Evolutionary conservation across 2,329 filamentous ascomycete genomes (phyloP), one percentile per base, ranked within the genome.

Genomic region (Microcera coccophila): DNA sequence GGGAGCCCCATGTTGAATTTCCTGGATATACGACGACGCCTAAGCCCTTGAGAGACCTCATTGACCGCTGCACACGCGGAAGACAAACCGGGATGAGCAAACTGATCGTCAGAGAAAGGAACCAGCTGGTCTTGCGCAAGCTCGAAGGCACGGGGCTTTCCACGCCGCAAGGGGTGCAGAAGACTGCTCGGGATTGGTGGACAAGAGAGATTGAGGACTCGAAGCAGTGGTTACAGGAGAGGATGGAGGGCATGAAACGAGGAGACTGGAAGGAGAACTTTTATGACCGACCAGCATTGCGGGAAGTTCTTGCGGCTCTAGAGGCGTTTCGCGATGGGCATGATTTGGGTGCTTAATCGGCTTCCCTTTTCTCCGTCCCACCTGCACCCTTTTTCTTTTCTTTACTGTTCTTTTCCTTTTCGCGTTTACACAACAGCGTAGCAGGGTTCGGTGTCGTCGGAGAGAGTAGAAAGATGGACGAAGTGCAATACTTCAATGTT

Each of bases 1-100:
- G 71, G 61, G 78, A 81, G 55, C 73, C 78, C 2, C 64, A 72
- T 14, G 62, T 77, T 11, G 75, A 79, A 57, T 82, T 82, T 42
- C 79, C 79, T 0, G 62, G 65, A 8, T 81, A 74, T 55, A 62
- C 59, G 3, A 62, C 60, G 21, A 78, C 76, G 5, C 77, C 76
- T 2, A 54, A 51, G 14, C 61, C 59, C 21, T 62, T 81, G 39
- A 65, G 70, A 21, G 52, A 53, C 5, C 66, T 80, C 34, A 75
- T 81, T 41, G 69, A 76, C 47, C 62, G 64, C 17, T 81, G 76
- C 51, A 80, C 77, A 1, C 59, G 64, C 14, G 76, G 76, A 15
- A 66, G 71, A 39, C 66, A 71, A 35, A 53, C 60, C 2, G 68
- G 67, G 5, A 62, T 80, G 39, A 72, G 70, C 51, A 67, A 58